These are phyloP conservation scores for Paragyromitra xinjiangensis DNA, from an alignment of 495 filamentous ascomycete species.

Conservation along the genomic window DNA sequence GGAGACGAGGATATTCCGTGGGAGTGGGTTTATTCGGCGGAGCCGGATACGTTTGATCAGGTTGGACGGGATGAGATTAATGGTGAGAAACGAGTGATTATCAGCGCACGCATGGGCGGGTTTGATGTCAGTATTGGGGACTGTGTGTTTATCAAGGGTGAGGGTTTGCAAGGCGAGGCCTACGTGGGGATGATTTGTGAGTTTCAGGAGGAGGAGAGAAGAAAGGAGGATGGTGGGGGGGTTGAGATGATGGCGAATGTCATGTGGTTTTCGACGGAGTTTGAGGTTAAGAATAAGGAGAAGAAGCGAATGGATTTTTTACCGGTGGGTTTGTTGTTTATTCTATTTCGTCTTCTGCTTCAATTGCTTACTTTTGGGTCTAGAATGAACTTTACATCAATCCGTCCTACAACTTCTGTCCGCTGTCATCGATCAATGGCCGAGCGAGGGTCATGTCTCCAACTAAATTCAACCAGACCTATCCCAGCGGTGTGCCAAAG, in stretches of 20 bases:
- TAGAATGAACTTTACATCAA: slow-evolving; percentile 94
- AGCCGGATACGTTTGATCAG: slow-evolving; percentile 38
- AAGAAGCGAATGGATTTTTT: slow-evolving; percentile 85
- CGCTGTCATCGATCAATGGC: slow-evolving; percentile 89
- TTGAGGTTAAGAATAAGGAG: slow-evolving; percentile 81
- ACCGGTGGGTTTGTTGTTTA: slow-evolving; percentile 61
- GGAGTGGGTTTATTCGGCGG: slow-evolving; percentile 82
- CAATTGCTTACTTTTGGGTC: slow-evolving; percentile 27
- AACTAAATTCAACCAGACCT: slow-evolving; percentile 69
- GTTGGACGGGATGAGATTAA: slow-evolving; percentile 58
- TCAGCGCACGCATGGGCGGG: slow-evolving; percentile 84
- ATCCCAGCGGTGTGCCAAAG: slow-evolving; percentile 80
- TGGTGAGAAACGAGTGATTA: slow-evolving; percentile 65
- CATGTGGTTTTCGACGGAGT: slow-evolving; percentile 90
- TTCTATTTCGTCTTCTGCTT: slow-evolving; percentile 24
- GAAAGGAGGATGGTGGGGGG: slow-evolving; percentile 63
- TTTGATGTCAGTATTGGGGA: slow-evolving; percentile 87
- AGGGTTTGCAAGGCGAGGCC: slow-evolving; percentile 75
- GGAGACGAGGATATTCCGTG: slow-evolving; percentile 85
- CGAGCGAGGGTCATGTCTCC: slow-evolving; percentile 81
- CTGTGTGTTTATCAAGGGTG: slow-evolving; percentile 83
- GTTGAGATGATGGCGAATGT: slow-evolving; percentile 67
- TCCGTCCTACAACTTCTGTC: slow-evolving; percentile 80
- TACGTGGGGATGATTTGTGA: slow-evolving; percentile 90
- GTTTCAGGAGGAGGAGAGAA: slow-evolving; percentile 75